Conservation (phyloP, 768 basidiomycete genomes). For the Tylopilus cervinicoccineus region DNA sequence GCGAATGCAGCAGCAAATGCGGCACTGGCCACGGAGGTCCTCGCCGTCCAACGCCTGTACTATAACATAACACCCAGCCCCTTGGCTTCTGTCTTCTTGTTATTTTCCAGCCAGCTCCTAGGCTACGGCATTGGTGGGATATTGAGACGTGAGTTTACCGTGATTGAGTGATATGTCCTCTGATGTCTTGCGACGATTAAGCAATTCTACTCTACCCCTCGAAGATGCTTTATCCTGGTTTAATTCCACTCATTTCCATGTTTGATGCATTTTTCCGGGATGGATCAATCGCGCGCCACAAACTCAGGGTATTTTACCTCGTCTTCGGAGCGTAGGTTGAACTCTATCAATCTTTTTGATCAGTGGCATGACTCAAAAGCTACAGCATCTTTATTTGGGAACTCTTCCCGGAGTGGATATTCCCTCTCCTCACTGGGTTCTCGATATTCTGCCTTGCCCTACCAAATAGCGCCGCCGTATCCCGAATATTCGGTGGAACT, state of each 20-base stretch:
- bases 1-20: conserved; percentile 51
- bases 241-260: conserved; percentile 22
- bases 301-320: conserved; percentile 32
- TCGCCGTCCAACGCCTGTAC: conserved; percentile 52
- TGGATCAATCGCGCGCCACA: conserved; percentile 36
- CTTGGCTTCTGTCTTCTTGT: conserved; percentile 41
- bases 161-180: neutral
- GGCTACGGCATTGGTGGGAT: conserved; percentile 55
- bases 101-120: conserved; percentile 33
- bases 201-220: conserved; percentile 38
- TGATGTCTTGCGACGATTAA: conserved; percentile 7
- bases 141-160: conserved; percentile 38
- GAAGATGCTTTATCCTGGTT: conserved; percentile 41
- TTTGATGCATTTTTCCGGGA: conserved; percentile 40
- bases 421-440: conserved; percentile 59
- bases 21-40: conserved; percentile 50
- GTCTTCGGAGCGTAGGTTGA: conserved; percentile 28
- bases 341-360: conserved; percentile 18
- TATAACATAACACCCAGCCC: conserved; percentile 50
- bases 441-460: conserved; percentile 59
- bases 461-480: conserved; percentile 45
- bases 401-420: conserved; percentile 33
- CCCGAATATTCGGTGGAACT: conserved; percentile 57
- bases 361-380: neutral
- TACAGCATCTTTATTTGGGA: conserved; percentile 33